Base-by-base conservation (phyloP, 768 basidiomycete genomes). In the Russula olivacea region DNA sequence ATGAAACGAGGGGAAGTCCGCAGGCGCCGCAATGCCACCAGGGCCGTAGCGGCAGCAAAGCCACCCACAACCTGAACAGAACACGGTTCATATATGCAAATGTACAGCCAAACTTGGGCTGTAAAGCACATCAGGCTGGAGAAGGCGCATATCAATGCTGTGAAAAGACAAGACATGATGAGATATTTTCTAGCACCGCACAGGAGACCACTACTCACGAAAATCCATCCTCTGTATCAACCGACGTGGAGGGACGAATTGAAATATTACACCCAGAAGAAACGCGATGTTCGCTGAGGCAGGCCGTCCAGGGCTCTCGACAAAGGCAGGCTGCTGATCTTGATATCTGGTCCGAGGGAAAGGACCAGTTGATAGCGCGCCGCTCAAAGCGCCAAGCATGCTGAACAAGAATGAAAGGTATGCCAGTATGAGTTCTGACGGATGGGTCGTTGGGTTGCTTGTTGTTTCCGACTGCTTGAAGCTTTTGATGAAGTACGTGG, bases 361-460 rank as follows among this genome's bases (percentile, higher is more conserved):
- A 17, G 40, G 32, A 40, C 12, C 5, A 32, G 41, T 21, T 10
- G 14, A 19, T 7, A 43, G 32, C 8, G 54, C 48, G 25, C 40
- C 6, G 34, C 40, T 55, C 40, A 64, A 50, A 56, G 54, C 40
- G 47, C 54, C 54, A 32, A 64, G 52, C 58, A 64, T 14, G 63
- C 58, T 40, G 59, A 55, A 55, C 63, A 64, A 10, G 63, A 60
- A 30, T 8, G 63, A 51, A 48, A 48, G 47, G 48, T 51, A 49
- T 10, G 41, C 12, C 48, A 64, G 9, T 54, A 60, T 25, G 58
- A 28, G 40, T 30, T 36, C 25, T 25, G 58, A 17, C 58, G 48
- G 12, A 41, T 55, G 30, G 57, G 30, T 11, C 53, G 47, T 3
- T 48, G 63, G 28, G 32, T 34, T 14, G 36, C 45, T 43, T 50